These are phyloP conservation scores for Castanopsis chinensis DNA, from an alignment of 306 rosid genomes.

Conservation along the genomic window DNA sequence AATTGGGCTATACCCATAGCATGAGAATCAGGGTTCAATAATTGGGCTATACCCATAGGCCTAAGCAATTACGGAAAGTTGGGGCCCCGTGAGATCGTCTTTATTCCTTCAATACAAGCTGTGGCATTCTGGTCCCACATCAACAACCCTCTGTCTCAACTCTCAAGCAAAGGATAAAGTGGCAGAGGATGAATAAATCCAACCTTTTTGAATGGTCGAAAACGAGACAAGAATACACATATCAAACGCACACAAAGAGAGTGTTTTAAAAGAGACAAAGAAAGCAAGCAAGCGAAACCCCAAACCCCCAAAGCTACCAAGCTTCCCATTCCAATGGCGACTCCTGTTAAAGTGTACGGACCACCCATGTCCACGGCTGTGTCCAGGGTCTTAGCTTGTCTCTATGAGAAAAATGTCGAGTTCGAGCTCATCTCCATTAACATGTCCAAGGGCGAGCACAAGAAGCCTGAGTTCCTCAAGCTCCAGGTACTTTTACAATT, in stretches of 20 bases:
- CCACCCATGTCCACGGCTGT: conserved; percentile 76
- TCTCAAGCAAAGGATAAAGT: conserved; percentile 24
- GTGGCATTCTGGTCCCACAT: background rate
- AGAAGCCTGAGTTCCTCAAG: conserved; percentile 60
- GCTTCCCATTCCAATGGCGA: conserved; percentile 39
- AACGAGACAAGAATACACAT: background rate
- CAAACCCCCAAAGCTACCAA: background rate
- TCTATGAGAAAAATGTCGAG: conserved; percentile 60
- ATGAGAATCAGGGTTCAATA: too few species aligned
- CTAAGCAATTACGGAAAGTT: background rate
- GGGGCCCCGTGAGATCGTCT: background rate
- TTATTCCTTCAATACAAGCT: background rate
- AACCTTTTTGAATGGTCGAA: conserved; percentile 15
- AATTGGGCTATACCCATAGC: too few species aligned
- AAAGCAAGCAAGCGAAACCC: background rate
- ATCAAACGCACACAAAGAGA: background rate
- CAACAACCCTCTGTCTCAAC: background rate
- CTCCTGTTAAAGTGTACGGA: conserved; percentile 75
- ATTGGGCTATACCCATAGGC: too few species aligned
- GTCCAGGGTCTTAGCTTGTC: conserved; percentile 78
- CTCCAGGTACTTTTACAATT: conserved; percentile 43
- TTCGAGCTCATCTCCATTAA: conserved; percentile 61
- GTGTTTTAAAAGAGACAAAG: background rate
- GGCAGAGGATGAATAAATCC: background rate
- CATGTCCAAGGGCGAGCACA: conserved; percentile 88